phyloP scores from a whole-genome alignment of 2,329 filamentous ascomycete genomes.

The Cladosporium sp. region DNA sequence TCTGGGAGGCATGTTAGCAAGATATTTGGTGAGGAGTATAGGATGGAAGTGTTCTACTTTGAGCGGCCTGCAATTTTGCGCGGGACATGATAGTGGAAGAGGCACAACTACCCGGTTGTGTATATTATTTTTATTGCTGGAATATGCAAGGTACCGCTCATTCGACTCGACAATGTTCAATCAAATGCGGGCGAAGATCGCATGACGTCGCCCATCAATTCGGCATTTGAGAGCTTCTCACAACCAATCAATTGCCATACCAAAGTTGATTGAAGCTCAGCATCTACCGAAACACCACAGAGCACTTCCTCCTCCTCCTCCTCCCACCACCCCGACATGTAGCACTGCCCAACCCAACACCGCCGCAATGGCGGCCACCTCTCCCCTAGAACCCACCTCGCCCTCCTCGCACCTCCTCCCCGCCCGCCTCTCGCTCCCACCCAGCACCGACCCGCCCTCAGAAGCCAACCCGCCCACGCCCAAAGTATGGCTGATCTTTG shows the following conservation, averaged over 20 bases:
- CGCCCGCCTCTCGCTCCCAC: conserved; percentile 62
- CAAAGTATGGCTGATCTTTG: conserved; percentile 93
- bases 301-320: conserved; percentile 14
- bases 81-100: conserved; percentile 31
- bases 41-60: conserved; percentile 23
- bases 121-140: not conserved
- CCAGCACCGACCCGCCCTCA: conserved; percentile 82
- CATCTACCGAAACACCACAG: conserved; percentile 7
- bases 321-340: conserved; percentile 14
- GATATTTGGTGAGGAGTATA: not conserved
- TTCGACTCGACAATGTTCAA: conserved; percentile 12
- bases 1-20: conserved; percentile 18
- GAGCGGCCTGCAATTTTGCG: conserved; percentile 36
- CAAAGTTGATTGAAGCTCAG: not conserved
- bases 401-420: conserved; percentile 2
- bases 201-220: conserved; percentile 14
- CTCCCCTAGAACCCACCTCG: conserved; percentile 22
- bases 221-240: not conserved
- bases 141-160: not conserved
- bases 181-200: conserved; percentile 17
- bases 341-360: conserved; percentile 8
- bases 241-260: not conserved
- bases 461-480: conserved; percentile 68
- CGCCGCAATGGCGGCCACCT: conserved; percentile 23
- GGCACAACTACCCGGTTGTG: not conserved